Percentiles rank a stretch among this genome's conserved stretches.
Conservation (phyloP, 2,329 filamentous ascomycete species). For the Cucurbitaria berberidis region DNA sequence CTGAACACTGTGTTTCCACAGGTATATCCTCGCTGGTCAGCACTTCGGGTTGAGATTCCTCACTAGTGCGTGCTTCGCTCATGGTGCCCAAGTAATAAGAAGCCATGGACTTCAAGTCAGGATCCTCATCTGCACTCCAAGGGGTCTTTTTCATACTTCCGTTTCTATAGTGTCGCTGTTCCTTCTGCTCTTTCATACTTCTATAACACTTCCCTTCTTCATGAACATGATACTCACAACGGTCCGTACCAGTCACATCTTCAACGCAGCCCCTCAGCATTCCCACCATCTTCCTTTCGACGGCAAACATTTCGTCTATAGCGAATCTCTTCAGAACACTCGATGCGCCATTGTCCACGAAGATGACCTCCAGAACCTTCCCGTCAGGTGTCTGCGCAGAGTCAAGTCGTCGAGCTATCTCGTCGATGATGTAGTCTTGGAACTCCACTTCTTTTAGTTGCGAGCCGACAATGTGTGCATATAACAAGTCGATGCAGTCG, state of each 20-base stretch:
- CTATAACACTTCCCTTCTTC: conserved; percentile 9
- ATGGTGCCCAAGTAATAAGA: too few relatives aligned
- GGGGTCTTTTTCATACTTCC: too few relatives aligned
- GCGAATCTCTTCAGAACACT: conserved; percentile 4
- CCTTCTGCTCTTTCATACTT: background rate
- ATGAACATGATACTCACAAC: conserved; percentile 19
- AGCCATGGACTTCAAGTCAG: background rate
- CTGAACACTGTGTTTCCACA: background rate
- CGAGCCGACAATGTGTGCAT: conserved; percentile 23
- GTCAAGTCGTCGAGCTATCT: conserved; percentile 1
- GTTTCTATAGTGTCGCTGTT: too few relatives aligned
- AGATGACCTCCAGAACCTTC: conserved; percentile 7
- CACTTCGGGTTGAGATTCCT: too few relatives aligned
- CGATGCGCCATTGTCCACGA: conserved; percentile 9
- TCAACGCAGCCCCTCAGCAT: conserved; percentile 10
- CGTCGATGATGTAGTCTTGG: conserved; percentile 21
- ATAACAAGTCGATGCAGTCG: conserved; percentile 20
- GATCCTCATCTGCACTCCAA: background rate
- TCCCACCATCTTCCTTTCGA: conserved; percentile 13
- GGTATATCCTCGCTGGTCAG: background rate
- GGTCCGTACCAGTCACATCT: background rate
- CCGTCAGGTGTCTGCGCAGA: conserved; percentile 11
- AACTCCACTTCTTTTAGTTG: conserved; percentile 14
- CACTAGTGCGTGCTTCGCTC: too few relatives aligned
- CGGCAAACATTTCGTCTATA: conserved; percentile 17